Percentiles rank a stretch among this genome's conserved stretches.
Evolutionary conservation across 371 early-diverging fungal species (phyloP).

Genomic region (Phascolomyces articulosus): DNA sequence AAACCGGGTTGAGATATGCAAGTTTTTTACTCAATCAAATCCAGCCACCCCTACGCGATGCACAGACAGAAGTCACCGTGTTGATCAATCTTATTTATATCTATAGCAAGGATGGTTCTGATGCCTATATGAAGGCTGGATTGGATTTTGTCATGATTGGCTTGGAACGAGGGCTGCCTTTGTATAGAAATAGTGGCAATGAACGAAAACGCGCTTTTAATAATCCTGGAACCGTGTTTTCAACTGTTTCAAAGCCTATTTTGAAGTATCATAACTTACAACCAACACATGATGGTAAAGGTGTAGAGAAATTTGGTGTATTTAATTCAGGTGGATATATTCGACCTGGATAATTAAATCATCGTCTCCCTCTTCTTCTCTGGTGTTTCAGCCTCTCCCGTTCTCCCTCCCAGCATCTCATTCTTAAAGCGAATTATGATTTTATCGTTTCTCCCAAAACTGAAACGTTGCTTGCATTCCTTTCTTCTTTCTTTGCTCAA

Average conservation of each 20-base stretch:
- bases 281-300: neutral
- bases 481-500: neutral
- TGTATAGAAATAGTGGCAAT: neutral
- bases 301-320: neutral
- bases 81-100: slow-evolving; percentile 25
- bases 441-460: too few relatives aligned
- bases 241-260: neutral
- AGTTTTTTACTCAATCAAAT: slow-evolving; percentile 3
- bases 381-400: too few relatives aligned
- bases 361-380: neutral
- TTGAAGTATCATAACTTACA: slow-evolving; percentile 6
- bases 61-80: neutral
- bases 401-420: too few relatives aligned
- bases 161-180: slow-evolving; percentile 7
- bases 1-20: slow-evolving; percentile 11
- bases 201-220: neutral
- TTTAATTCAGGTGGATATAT: too few relatives aligned
- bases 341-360: neutral
- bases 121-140: neutral
- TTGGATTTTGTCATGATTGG: slow-evolving; percentile 15
- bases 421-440: too few relatives aligned
- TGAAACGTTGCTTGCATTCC: too few relatives aligned
- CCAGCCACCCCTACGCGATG: slow-evolving; percentile 11
- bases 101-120: neutral
- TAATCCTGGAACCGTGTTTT: neutral